Evolutionary conservation across 768 basidiomycete species (phyloP).

Genomic region (Exsudoporus frostii): DNA sequence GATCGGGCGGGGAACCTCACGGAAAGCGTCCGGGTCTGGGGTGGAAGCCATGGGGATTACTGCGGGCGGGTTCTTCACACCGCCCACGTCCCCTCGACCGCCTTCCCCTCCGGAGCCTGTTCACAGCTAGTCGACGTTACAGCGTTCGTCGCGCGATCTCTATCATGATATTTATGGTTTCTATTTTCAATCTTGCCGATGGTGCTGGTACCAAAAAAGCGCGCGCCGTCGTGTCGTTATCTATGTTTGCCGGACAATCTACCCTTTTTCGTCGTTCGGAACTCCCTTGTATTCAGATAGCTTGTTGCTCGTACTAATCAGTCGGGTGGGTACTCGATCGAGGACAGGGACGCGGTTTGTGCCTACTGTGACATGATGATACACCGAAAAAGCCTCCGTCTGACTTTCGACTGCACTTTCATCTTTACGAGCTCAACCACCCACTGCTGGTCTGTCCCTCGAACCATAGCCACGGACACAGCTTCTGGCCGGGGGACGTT

Average conservation of each 20-base stretch:
- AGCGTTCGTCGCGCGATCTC: background rate
- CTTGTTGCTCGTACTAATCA: background rate
- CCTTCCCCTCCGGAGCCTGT: slow-evolving; percentile 14
- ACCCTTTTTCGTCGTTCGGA: background rate
- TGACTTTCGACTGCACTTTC: background rate
- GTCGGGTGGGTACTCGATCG: too few relatives aligned
- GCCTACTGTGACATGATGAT: too few relatives aligned
- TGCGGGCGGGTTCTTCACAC: slow-evolving; percentile 73
- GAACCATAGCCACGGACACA: background rate
- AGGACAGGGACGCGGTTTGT: too few relatives aligned
- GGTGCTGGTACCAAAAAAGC: background rate
- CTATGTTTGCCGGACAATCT: background rate
- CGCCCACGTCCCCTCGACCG: slow-evolving; percentile 41
- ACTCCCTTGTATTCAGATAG: background rate
- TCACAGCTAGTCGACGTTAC: background rate
- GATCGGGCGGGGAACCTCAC: slow-evolving; percentile 57
- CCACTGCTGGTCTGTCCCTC: background rate
- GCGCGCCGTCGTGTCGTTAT: background rate
- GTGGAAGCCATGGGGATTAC: slow-evolving; percentile 76
- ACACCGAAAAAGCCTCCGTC: too few relatives aligned
- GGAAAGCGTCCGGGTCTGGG: slow-evolving; percentile 64
- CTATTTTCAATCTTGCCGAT: background rate
- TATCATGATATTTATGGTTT: background rate
- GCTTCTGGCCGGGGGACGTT: background rate
- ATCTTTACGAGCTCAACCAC: background rate